Base-by-base conservation (phyloP, 2,329 filamentous ascomycete genomes). In the Diaporthe citrichinensis region DNA sequence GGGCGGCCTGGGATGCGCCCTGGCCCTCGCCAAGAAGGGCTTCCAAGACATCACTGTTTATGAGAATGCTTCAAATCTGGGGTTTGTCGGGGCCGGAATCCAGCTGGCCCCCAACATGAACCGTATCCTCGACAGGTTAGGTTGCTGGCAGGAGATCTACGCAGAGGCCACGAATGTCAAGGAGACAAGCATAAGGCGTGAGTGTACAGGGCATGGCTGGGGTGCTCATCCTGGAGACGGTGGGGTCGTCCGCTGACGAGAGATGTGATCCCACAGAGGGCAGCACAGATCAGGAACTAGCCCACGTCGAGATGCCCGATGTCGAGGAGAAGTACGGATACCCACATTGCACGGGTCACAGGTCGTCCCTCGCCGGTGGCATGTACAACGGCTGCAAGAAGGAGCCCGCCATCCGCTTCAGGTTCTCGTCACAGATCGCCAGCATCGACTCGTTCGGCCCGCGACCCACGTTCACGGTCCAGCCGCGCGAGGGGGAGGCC, bases 21-120 rank as follows among this genome's bases (percentile, higher is more conserved):
- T 96, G 49, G 90, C 94, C 17, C 89, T 96, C 49, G 94, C 94
- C 55, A 93, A 93, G 84, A 91, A 92, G 79, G 94, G 94, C 10
- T 96, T 96, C 84, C 90, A 87, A 78, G 86, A 93, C 74, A 92
- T 96, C 80, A 87, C 93, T 73, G 90, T 96, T 69, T 96, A 92
- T 82, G 94, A 96, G 82, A 90, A 88, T 49, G 94, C 94, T 0
- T 90, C 92, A 6, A 90, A 91, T 78, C 88, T 96, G 5, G 94
- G 94, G 7, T 96, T 96, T 79, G 94, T 96, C 1, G 95, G 95
- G 34, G 95, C 95, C 1, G 95, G 95, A 7, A 96, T 97, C 78
- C 95, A 97, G 82, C 88, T 96, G 75, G 94, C 94, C 0, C 94
- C 94, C 0, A 97, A 97, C 78, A 94, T 96, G 89, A 92, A 92